Percentiles rank a stretch among this genome's conserved stretches.
These are phyloP conservation scores for Mesotaenium endlicherianum DNA, from an alignment of 139 green algal genomes.

Conservation along the genomic window DNA sequence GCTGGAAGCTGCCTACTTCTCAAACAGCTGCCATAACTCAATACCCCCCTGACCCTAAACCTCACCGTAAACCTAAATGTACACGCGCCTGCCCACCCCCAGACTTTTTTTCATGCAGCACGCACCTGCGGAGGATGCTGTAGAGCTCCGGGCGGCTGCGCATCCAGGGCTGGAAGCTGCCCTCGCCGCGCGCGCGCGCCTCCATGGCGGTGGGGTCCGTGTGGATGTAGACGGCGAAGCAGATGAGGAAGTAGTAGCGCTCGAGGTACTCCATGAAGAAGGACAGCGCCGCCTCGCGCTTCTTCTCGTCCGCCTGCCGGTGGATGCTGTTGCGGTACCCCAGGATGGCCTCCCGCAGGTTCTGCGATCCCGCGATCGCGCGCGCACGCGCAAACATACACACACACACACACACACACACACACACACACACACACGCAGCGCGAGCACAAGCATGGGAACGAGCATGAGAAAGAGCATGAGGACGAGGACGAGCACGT, in stretches of 20 bases:
- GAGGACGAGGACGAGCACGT: no score
- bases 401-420: no score
- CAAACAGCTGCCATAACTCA: no score
- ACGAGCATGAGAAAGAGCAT: no score
- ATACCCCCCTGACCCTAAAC: no score
- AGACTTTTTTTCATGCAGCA: no score
- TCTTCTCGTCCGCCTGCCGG: constrained; percentile 75
- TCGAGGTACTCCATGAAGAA: constrained; percentile 68
- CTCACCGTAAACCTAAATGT: no score
- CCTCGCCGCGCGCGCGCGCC: background rate
- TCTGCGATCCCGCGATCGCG: constrained; percentile 71
- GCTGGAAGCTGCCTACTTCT: no score
- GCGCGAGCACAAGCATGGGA: no score
- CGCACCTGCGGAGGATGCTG: constrained; percentile 51
- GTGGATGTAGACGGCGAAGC: constrained; percentile 79
- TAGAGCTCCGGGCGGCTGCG: constrained; percentile 70
- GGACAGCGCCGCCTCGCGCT: constrained; percentile 68
- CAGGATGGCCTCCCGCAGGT: constrained; percentile 83
- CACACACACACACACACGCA: no score
- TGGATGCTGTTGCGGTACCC: constrained; percentile 77
- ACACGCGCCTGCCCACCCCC: no score
- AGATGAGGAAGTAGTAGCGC: constrained; percentile 79
- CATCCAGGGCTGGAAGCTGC: constrained; percentile 73
- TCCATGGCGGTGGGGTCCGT: background rate
- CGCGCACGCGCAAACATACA: no score